Evolutionary conservation across 805 yeast genomes (phyloP).

Genomic region (Scheffersomyces amazonensis): DNA sequence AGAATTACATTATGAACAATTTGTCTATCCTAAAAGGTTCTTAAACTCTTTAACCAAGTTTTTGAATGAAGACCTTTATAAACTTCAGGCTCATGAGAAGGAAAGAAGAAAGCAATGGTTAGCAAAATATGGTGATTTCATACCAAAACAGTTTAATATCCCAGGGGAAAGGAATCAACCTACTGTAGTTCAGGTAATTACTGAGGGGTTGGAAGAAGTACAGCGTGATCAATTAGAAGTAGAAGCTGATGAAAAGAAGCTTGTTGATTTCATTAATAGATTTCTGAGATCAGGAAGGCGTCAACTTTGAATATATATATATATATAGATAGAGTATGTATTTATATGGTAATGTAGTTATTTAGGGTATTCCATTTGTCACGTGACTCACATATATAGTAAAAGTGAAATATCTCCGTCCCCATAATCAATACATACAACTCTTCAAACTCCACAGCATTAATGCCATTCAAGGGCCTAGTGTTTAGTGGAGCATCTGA

Average conservation of each 20-base stretch:
- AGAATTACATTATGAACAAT: slow-evolving; percentile 39
- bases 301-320: too few species aligned
- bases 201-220: slow-evolving; percentile 38
- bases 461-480: slow-evolving; percentile 3
- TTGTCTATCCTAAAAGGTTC: slow-evolving; percentile 35
- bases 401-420: too few species aligned
- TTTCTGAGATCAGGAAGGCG: neutral
- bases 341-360: too few species aligned
- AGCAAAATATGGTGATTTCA: slow-evolving; percentile 35
- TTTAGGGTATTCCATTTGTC: too few species aligned
- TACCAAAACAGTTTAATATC: slow-evolving; percentile 35
- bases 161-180: slow-evolving; percentile 39
- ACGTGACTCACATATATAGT: too few species aligned
- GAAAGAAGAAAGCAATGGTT: slow-evolving; percentile 36
- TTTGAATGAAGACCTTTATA: slow-evolving; percentile 28
- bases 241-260: slow-evolving; percentile 17
- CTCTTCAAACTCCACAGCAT: neutral
- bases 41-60: slow-evolving; percentile 28
- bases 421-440: too few species aligned
- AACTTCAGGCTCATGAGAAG: slow-evolving; percentile 30
- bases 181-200: slow-evolving; percentile 35
- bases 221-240: slow-evolving; percentile 11
- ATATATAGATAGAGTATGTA: too few species aligned
- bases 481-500: slow-evolving; percentile 8
- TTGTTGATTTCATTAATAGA: slow-evolving; percentile 18